Evolutionary conservation across 1,284 basidiomycete species (phyloP).

Genomic region (Microbotryum violaceum): DNA sequence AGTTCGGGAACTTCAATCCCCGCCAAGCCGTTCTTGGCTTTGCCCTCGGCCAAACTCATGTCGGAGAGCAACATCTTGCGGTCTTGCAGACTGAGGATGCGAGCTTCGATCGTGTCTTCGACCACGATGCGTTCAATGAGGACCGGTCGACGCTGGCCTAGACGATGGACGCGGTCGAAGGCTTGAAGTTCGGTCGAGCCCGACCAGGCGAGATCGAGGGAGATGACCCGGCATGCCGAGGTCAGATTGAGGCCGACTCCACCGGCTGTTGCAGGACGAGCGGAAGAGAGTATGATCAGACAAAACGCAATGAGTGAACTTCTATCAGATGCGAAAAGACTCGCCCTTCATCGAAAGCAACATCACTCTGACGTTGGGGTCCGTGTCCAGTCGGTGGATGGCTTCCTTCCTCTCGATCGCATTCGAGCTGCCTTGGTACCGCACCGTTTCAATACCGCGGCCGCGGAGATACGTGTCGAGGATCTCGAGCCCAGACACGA

Average conservation of each 20-base stretch:
- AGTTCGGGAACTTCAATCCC: no score
- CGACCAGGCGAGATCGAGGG: conserved; percentile 63
- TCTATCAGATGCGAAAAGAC: neutral
- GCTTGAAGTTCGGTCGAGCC: no score
- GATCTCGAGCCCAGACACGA: no score
- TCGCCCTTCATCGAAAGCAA: conserved; percentile 6
- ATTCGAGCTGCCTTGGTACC: neutral
- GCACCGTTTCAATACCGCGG: neutral
- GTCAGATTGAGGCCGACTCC: conserved; percentile 76
- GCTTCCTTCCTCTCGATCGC: conserved; percentile 3
- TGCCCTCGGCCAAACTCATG: no score
- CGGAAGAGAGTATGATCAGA: neutral
- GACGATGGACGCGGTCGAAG: no score
- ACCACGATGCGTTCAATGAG: no score
- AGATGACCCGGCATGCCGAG: conserved; percentile 50
- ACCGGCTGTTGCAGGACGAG: conserved; percentile 8
- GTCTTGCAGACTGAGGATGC: no score
- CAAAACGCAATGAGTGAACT: neutral
- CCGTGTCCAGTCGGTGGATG: neutral
- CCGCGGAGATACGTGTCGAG: no score
- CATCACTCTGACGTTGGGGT: conserved; percentile 10
- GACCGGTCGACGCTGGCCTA: no score
- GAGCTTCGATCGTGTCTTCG: no score
- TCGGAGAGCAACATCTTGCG: no score
- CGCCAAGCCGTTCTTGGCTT: no score